These are phyloP conservation scores for Grammothele lineata DNA, from an alignment of 768 basidiomycete species.

Conservation along the genomic window DNA sequence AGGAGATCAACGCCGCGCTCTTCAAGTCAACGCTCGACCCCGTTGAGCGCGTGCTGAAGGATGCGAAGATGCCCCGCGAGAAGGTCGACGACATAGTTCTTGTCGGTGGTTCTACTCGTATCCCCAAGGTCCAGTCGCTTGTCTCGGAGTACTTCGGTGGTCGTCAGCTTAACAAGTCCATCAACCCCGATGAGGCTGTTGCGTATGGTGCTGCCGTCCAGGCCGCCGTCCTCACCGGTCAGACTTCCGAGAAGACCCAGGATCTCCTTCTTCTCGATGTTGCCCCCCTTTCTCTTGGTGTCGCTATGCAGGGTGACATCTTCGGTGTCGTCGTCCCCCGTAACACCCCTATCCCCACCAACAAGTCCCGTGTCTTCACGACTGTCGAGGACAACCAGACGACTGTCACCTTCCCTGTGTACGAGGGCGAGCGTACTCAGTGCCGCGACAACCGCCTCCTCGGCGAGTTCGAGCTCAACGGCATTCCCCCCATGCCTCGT, in stretches of 20 bases:
- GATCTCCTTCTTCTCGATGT: slow-evolving; percentile 98
- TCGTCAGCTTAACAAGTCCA: slow-evolving; percentile 98
- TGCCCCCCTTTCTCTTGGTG: slow-evolving; percentile 96
- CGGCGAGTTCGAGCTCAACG: slow-evolving; percentile 98
- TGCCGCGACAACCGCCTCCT: slow-evolving; percentile 99
- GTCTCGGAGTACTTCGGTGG: slow-evolving; percentile 99
- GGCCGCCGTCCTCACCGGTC: slow-evolving; percentile 97
- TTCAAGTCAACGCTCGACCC: slow-evolving; percentile 99
- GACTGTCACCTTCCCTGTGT: slow-evolving; percentile 99
- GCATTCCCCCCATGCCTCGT: slow-evolving; percentile 98
- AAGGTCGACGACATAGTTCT: slow-evolving; percentile 99
- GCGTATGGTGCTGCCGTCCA: slow-evolving; percentile 99
- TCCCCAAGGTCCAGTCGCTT: slow-evolving; percentile 97
- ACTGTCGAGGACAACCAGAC: slow-evolving; percentile 99
- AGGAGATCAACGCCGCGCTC: slow-evolving; percentile 93
- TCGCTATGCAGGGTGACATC: slow-evolving; percentile 99
- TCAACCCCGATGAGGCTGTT: slow-evolving; percentile 99
- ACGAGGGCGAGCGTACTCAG: slow-evolving; percentile 99
- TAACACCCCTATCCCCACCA: slow-evolving; percentile 99
- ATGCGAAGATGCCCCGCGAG: slow-evolving; percentile 95
- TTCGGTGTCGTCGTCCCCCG: slow-evolving; percentile 99
- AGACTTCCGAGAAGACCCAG: slow-evolving; percentile 98
- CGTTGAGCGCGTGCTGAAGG: slow-evolving; percentile 98
- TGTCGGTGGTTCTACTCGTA: slow-evolving; percentile 99
- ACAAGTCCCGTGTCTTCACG: slow-evolving; percentile 98